Percentiles rank a stretch among this genome's conserved stretches.
phyloP scores from a whole-genome alignment of 225 moss, liverwort and hornwort genomes.

The Polytrichum formosum region DNA sequence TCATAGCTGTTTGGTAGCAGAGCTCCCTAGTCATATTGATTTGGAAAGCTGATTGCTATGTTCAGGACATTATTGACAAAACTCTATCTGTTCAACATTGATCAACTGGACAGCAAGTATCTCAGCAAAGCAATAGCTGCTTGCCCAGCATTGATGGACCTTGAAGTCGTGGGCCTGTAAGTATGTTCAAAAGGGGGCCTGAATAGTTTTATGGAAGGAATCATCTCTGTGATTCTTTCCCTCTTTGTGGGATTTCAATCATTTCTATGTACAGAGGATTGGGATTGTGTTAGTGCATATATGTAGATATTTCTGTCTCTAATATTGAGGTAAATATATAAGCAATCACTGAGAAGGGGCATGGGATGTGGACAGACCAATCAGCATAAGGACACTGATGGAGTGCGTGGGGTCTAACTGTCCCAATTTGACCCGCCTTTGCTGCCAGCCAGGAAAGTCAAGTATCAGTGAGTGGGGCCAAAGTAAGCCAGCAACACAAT shows the following conservation, averaged over 20 bases:
- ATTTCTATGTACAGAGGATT: too few species aligned
- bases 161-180: slow-evolving; percentile 61
- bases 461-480: slow-evolving; percentile 31
- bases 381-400: slow-evolving; percentile 43
- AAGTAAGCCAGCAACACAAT: slow-evolving; percentile 27
- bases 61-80: slow-evolving; percentile 39
- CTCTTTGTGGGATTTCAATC: too few species aligned
- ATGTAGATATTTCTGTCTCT: not conserved
- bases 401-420: slow-evolving; percentile 44
- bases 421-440: slow-evolving; percentile 45
- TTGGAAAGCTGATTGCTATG: slow-evolving; percentile 2
- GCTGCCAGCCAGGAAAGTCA: slow-evolving; percentile 49
- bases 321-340: slow-evolving; percentile 6
- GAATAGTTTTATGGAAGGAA: too few species aligned
- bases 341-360: slow-evolving; percentile 10
- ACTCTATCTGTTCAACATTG: slow-evolving; percentile 51
- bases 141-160: slow-evolving; percentile 44
- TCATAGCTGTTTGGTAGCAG: slow-evolving; percentile 7
- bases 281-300: too few species aligned
- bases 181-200: slow-evolving; percentile 6
- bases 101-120: slow-evolving; percentile 46
- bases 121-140: slow-evolving; percentile 42
- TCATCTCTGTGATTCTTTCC: too few species aligned
- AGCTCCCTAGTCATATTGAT: not conserved
- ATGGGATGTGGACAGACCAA: slow-evolving; percentile 33